Conservation (phyloP, 371 early-diverging fungal species). For the Apophysomyces sp. region DNA sequence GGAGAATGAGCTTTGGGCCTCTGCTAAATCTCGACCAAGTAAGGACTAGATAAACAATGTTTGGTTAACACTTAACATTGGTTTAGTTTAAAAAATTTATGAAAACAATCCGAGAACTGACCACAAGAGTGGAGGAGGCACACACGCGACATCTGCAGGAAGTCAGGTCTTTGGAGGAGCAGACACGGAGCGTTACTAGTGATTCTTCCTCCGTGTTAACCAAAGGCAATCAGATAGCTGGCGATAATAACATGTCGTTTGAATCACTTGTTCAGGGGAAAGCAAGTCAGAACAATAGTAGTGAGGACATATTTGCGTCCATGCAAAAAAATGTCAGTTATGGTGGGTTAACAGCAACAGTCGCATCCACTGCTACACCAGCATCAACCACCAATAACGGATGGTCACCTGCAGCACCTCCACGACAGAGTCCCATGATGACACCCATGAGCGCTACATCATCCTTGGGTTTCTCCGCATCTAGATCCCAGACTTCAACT, state of each 20-base stretch:
- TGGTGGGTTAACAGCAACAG: neutral
- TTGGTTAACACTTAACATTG: neutral
- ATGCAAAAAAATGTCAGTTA: neutral
- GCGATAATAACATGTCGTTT: conserved; percentile 24
- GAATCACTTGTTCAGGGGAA: conserved; percentile 40
- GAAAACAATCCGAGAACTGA: conserved; percentile 65
- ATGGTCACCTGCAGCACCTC: conserved; percentile 5
- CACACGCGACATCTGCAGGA: conserved; percentile 66
- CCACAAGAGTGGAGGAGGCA: conserved; percentile 64
- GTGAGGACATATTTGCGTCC: conserved; percentile 20
- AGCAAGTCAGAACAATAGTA: neutral
- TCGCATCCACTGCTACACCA: conserved; percentile 3
- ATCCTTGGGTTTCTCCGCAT: neutral
- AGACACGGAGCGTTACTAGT: conserved; percentile 42
- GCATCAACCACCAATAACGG: conserved; percentile 4
- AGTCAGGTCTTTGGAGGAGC: conserved; percentile 59
- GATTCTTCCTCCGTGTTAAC: conserved; percentile 8
- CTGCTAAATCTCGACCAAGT: conserved; percentile 71
- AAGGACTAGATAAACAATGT: neutral
- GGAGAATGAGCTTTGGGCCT: conserved; percentile 76
- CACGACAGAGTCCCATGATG: conserved; percentile 14
- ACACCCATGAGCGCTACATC: conserved; percentile 2
- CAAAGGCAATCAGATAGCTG: neutral
- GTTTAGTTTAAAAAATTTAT: conserved; percentile 67
- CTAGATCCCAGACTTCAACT: neutral